Percentiles rank a stretch among this genome's conserved stretches.
Evolutionary conservation across 1,284 basidiomycete species (phyloP).

Genomic region (Moesziomyces globuligerus): DNA sequence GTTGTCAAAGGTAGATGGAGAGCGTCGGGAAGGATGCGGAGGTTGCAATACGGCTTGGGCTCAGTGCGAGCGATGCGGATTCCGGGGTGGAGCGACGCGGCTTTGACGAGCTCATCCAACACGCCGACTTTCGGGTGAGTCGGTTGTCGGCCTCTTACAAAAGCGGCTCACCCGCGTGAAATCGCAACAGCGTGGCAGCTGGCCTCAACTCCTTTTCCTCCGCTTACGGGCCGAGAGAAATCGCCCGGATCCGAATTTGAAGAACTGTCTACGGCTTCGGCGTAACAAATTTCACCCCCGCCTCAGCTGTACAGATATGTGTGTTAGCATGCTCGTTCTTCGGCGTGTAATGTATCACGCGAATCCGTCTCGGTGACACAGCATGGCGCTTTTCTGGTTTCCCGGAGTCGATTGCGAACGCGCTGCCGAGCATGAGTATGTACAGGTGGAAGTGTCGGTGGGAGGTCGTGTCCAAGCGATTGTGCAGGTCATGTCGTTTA

Average conservation of each 20-base stretch:
- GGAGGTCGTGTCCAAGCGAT: neutral
- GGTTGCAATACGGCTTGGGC: neutral
- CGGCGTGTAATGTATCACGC: too few relatives aligned
- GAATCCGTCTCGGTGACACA: too few relatives aligned
- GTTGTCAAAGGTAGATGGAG: conserved; percentile 5
- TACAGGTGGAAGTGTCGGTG: neutral
- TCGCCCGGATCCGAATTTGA: neutral
- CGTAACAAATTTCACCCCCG: conserved; percentile 6
- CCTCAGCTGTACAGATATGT: neutral
- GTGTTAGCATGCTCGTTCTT: too few relatives aligned
- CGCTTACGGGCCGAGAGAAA: conserved; percentile 28
- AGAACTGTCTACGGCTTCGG: neutral
- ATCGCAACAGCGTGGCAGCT: conserved; percentile 12
- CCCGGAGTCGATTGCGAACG: conserved; percentile 4
- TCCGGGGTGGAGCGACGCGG: conserved; percentile 16
- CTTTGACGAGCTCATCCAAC: neutral
- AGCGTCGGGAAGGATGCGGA: neutral
- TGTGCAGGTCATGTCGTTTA: neutral
- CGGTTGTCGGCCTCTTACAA: conserved; percentile 42
- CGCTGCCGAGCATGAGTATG: neutral
- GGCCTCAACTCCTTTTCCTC: conserved; percentile 9
- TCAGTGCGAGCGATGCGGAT: neutral
- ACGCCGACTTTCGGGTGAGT: conserved; percentile 27
- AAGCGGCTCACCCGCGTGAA: conserved; percentile 18
- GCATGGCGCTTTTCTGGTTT: too few relatives aligned